Conservation (phyloP, 768 basidiomycete species). For the Hypholoma sublateritium region DNA sequence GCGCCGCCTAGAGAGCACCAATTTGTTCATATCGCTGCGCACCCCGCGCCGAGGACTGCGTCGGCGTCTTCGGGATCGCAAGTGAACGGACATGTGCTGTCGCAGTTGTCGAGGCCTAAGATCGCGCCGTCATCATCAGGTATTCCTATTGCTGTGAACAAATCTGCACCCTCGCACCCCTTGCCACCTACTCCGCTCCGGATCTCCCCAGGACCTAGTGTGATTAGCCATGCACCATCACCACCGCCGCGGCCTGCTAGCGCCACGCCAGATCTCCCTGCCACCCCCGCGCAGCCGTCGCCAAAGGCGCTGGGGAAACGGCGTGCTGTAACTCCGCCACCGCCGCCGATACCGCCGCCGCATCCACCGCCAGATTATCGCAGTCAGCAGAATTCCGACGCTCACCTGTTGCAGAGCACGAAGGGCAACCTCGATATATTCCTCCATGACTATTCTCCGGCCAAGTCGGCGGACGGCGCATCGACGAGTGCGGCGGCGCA, state of each 20-base stretch:
- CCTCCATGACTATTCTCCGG: neutral
- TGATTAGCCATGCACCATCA: neutral
- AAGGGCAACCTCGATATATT: neutral
- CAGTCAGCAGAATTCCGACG: neutral
- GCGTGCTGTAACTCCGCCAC: constrained; percentile 17
- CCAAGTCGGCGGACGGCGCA: neutral
- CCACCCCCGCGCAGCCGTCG: constrained; percentile 17
- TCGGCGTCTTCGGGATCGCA: too few relatives aligned
- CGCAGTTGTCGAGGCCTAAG: too few relatives aligned
- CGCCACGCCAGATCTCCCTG: neutral
- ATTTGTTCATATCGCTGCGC: too few relatives aligned
- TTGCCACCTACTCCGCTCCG: too few relatives aligned
- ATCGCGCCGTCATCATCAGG: too few relatives aligned
- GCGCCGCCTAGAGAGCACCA: too few relatives aligned
- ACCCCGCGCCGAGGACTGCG: too few relatives aligned
- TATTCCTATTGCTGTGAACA: too few relatives aligned
- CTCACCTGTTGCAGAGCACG: neutral
- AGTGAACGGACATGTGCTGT: too few relatives aligned
- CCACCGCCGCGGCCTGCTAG: neutral
- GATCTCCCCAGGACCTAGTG: neutral
- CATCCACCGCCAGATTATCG: neutral
- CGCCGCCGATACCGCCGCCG: neutral
- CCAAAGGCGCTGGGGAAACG: constrained; percentile 34
- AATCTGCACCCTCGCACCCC: too few relatives aligned
- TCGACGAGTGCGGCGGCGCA: neutral